Percentiles rank a stretch among this genome's conserved stretches.
These are phyloP conservation scores for Pyrus pyrifolia DNA, from an alignment of 306 rosid genomes.

Conservation along the genomic window DNA sequence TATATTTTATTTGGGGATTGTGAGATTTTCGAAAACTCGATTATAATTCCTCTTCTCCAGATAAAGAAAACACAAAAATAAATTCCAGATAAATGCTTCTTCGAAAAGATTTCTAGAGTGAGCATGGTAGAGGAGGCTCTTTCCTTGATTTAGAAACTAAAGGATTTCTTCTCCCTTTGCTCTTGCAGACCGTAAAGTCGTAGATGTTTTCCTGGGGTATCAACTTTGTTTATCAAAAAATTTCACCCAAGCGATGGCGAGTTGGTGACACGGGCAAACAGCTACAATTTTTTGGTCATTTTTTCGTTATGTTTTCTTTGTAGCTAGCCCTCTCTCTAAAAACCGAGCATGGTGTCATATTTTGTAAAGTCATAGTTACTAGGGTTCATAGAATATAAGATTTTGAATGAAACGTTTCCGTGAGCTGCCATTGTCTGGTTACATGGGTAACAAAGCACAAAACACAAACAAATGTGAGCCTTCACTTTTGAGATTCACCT, in stretches of 20 bases:
- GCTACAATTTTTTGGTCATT: slow-evolving; percentile 8
- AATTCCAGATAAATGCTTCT: background rate
- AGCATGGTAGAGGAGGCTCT: background rate
- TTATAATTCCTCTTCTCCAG: background rate
- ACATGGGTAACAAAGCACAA: background rate
- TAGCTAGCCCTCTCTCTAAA: background rate
- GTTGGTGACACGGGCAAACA: slow-evolving; percentile 3
- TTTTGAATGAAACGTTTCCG: background rate
- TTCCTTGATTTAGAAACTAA: background rate
- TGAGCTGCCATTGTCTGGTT: background rate
- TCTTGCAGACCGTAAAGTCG: slow-evolving; percentile 47
- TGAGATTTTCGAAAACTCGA: background rate
- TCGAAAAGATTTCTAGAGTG: background rate
- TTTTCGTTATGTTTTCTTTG: background rate
- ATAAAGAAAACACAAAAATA: background rate
- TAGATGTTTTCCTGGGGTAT: slow-evolving; percentile 9
- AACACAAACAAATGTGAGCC: background rate
- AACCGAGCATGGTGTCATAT: background rate
- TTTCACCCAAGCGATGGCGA: slow-evolving; percentile 18
- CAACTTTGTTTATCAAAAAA: slow-evolving; percentile 4
- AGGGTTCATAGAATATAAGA: background rate
- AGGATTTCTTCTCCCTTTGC: slow-evolving; percentile 9
- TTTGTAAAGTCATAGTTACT: background rate
- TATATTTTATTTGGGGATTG: background rate
- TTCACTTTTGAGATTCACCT: background rate